Evolutionary conservation across 768 basidiomycete genomes (phyloP), one percentile per base, ranked within the genome.

Genomic region (Podaxis sp.): DNA sequence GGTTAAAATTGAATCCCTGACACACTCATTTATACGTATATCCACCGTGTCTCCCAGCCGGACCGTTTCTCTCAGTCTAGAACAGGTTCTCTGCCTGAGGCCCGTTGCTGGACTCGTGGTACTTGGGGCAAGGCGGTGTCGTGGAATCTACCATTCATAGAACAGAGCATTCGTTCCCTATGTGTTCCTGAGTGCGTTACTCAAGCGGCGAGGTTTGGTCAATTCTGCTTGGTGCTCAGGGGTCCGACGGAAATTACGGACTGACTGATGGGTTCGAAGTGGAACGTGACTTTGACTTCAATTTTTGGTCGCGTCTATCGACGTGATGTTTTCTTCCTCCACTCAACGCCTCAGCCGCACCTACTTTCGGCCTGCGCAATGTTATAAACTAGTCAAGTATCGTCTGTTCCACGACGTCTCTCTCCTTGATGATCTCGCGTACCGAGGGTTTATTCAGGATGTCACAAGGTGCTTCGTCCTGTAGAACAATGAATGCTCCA

Each of bases 361-460:
- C 21, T 25, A 7, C 35, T 23, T 37, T 11, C 16, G 23, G 21
- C 35, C 52, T 47, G 52, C 4, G 16, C 28, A 21, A 28, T 50
- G 46, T 27, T 10, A 50, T 50, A 46, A 36, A 16, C 40, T 44
- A 36, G 16, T 38, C 46, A 55, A 25, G 27, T 36, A 27, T 7
- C 59, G 52, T 3, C 42, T 28, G 4, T 61, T 55, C 18, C 65
- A 66, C 35, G 36, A 51, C 10, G 48, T 63, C 2, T 59, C 68
- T 7, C 65, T 81, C 4, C 70, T 83, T 9, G 74, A 79, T 55
- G 78, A 80, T 56, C 73, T 84, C 28, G 70, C 66, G 5, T 64
- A 74, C 47, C 73, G 83, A 32, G 82, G 82, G 16, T 79, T 82
- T 47, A 70, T 83, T 58, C 78, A 81, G 40, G 76, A 81, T 61